These are phyloP conservation scores for Alternaria brassicae DNA, from an alignment of 2,329 filamentous ascomycete genomes.

Conservation along the genomic window DNA sequence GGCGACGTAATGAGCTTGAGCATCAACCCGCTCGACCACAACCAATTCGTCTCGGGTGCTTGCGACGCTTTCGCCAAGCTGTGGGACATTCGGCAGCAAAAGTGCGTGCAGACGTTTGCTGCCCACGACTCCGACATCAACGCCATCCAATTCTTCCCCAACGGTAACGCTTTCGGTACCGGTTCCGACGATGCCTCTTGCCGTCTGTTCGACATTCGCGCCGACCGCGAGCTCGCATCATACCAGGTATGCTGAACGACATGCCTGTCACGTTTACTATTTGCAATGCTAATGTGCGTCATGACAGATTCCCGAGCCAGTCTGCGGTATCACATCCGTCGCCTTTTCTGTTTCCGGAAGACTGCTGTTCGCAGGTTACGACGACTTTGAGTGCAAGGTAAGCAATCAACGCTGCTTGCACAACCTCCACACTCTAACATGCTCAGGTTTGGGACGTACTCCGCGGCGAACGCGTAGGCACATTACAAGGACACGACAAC, in stretches of 20 bases:
- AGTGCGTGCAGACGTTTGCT: constrained; percentile 97
- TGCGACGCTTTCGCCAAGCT: constrained; percentile 98
- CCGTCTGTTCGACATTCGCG: constrained; percentile 95
- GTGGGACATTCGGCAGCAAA: constrained; percentile 98
- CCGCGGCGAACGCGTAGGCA: constrained; percentile 95
- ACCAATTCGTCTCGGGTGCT: constrained; percentile 98
- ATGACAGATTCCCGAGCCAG: constrained; percentile 86
- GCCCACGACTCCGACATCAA: constrained; percentile 99
- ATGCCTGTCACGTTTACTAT: constrained; percentile 1
- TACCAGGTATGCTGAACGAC: constrained; percentile 55
- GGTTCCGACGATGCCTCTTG: constrained; percentile 98
- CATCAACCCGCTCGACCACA: constrained; percentile 98
- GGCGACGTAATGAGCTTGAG: constrained; percentile 99
- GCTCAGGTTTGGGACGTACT: constrained; percentile 94
- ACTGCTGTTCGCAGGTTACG: constrained; percentile 94
- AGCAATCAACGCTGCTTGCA: constrained; percentile 39
- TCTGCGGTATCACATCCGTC: constrained; percentile 97
- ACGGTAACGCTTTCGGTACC: constrained; percentile 97
- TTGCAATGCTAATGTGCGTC: constrained; percentile 35
- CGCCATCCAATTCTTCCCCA: constrained; percentile 98
- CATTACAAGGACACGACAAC: constrained; percentile 96
- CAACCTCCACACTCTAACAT: constrained; percentile 49
- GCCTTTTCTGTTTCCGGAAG: constrained; percentile 96
- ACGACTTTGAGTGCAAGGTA: constrained; percentile 99
- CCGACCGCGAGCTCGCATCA: constrained; percentile 78